Percentiles rank a stretch among this genome's conserved stretches.
These are phyloP conservation scores for Arthrinium phaeospermum DNA, from an alignment of 2,329 filamentous ascomycete genomes.

Conservation along the genomic window DNA sequence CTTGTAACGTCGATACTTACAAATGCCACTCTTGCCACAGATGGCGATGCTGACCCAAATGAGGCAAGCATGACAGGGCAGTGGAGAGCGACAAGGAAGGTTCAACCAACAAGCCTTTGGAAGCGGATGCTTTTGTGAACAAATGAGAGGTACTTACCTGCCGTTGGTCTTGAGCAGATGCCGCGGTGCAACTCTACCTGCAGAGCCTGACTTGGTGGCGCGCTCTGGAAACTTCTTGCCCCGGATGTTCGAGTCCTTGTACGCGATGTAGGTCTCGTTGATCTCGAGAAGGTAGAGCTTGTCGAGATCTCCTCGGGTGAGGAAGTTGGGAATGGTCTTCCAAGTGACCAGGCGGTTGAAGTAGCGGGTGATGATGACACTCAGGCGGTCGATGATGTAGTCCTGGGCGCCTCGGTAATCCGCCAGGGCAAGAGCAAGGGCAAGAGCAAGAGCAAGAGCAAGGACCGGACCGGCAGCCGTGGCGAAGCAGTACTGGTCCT, in stretches of 20 bases:
- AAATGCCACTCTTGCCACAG: not conserved
- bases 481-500: not conserved
- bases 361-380: not conserved
- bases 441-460: not conserved
- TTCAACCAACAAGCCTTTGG: not conserved
- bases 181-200: not conserved
- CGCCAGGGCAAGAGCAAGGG: not conserved
- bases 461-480: not conserved
- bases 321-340: not conserved
- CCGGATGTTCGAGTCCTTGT: not conserved
- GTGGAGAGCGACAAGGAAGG: not conserved
- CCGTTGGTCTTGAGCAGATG: not conserved
- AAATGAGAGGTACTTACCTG: not conserved
- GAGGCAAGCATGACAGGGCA: not conserved
- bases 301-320: not conserved
- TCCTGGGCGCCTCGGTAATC: constrained; percentile 1
- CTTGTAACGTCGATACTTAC: not conserved
- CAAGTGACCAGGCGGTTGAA: not conserved
- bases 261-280: not conserved
- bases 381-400: not conserved
- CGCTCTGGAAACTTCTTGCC: not conserved
- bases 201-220: not conserved
- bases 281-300: not conserved
- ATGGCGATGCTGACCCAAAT: not conserved
- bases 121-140: not conserved